Percentiles rank a stretch among this genome's conserved stretches.
Conservation (phyloP, 2,329 filamentous ascomycete genomes). For the Sclerotinia minor region DNA sequence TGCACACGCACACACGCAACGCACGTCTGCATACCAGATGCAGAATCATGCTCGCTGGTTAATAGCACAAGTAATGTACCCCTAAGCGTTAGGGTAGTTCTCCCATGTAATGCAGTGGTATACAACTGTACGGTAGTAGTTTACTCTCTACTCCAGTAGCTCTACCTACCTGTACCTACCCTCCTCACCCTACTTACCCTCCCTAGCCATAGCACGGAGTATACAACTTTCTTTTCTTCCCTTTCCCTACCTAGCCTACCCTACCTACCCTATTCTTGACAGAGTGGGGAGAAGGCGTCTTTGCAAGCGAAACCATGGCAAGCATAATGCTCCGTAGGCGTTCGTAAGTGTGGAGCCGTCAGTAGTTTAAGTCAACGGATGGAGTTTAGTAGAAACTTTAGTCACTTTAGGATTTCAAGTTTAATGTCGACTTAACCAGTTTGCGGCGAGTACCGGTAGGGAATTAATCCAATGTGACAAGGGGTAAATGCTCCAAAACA, state of each 20-base stretch:
- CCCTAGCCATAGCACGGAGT: background rate
- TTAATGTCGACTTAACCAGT: background rate
- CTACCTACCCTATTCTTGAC: no score
- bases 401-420: background rate
- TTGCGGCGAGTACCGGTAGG: background rate
- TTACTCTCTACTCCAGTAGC: no score
- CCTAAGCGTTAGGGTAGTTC: background rate
- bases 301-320: background rate
- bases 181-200: no score
- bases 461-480: background rate
- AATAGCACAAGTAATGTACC: background rate
- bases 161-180: no score
- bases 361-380: background rate
- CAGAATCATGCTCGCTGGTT: background rate
- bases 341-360: constrained; percentile 5
- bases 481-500: background rate
- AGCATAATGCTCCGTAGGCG: constrained; percentile 1
- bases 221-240: background rate
- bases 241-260: background rate
- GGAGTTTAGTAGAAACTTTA: background rate
- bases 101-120: background rate
- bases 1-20: background rate
- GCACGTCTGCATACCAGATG: background rate
- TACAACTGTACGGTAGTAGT: background rate
- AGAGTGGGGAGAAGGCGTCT: background rate